Percentiles rank a stretch among this genome's conserved stretches.
Evolutionary conservation across 1,139 yeast genomes (phyloP).

Genomic region (Tardiomyces digboiensis): DNA sequence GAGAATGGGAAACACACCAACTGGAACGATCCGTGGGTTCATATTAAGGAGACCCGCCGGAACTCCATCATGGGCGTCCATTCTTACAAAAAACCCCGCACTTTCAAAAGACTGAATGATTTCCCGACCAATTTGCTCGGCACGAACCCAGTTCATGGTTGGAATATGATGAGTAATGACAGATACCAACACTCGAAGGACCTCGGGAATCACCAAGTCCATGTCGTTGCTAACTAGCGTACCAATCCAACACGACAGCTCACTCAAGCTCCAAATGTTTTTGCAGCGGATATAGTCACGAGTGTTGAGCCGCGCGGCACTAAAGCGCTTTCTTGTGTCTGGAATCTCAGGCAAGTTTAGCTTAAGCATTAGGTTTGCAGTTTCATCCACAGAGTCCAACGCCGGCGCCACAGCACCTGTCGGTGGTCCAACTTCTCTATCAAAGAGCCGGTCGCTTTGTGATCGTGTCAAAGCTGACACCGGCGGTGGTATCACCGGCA

Average conservation of each 20-base stretch:
- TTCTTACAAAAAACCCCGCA: slow-evolving; percentile 35
- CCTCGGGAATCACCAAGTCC: slow-evolving; percentile 32
- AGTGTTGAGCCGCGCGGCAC: slow-evolving; percentile 32
- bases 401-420: too few relatives aligned
- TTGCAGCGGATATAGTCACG: slow-evolving; percentile 33
- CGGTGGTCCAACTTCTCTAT: too few relatives aligned
- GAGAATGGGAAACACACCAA: slow-evolving; percentile 38
- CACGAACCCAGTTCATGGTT: slow-evolving; percentile 43
- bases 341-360: slow-evolving; percentile 27
- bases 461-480: neutral
- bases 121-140: slow-evolving; percentile 47
- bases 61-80: slow-evolving; percentile 15
- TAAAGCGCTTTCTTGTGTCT: slow-evolving; percentile 25
- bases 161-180: slow-evolving; percentile 43
- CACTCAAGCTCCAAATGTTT: slow-evolving; percentile 41
- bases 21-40: slow-evolving; percentile 20
- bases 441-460: neutral
- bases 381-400: neutral
- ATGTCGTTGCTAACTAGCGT: slow-evolving; percentile 31
- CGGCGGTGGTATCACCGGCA: neutral
- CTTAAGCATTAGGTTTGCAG: slow-evolving; percentile 13
- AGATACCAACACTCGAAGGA: slow-evolving; percentile 41
- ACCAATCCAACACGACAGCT: slow-evolving; percentile 28
- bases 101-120: slow-evolving; percentile 38
- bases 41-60: slow-evolving; percentile 15